Percentiles rank a stretch among this genome's conserved stretches.
Conservation (phyloP, 164 flowering plant species). For the Litsea cubeba region DNA sequence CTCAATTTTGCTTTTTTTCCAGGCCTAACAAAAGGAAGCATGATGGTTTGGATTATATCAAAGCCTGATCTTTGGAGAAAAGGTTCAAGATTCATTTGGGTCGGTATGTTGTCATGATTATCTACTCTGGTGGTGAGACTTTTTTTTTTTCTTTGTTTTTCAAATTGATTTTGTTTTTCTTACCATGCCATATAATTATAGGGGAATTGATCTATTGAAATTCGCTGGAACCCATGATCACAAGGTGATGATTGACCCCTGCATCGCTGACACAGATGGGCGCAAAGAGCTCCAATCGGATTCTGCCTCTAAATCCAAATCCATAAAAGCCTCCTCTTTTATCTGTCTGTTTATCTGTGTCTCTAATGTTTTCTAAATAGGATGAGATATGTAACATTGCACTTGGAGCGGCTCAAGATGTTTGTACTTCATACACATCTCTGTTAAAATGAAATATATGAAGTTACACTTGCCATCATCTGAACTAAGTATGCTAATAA, state of each 20-base stretch:
- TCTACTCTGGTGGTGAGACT: background rate
- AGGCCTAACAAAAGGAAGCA: constrained; percentile 65
- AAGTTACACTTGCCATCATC: background rate
- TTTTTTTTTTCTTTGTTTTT: background rate
- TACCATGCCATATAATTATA: constrained; percentile 10
- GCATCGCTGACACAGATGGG: background rate
- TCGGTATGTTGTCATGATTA: background rate
- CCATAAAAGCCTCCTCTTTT: constrained; percentile 2
- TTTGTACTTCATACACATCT: constrained; percentile 1
- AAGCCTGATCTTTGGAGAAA: constrained; percentile 24
- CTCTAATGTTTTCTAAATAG: constrained; percentile 6
- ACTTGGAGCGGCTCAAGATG: constrained; percentile 15
- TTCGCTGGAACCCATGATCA: constrained; percentile 5
- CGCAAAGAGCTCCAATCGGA: background rate
- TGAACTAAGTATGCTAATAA: background rate
- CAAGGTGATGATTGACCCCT: background rate
- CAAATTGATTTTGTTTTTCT: background rate
- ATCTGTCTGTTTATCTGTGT: constrained; percentile 5
- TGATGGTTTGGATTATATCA: constrained; percentile 35
- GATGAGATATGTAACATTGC: constrained; percentile 18
- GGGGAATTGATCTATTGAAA: constrained; percentile 9
- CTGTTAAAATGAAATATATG: constrained; percentile 7
- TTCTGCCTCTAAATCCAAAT: constrained; percentile 11
- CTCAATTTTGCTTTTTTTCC: constrained; percentile 56
- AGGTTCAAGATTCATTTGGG: constrained; percentile 1